phyloP scores from a whole-genome alignment of 2,329 filamentous ascomycete genomes.

The Fusarium pseudograminearum region DNA sequence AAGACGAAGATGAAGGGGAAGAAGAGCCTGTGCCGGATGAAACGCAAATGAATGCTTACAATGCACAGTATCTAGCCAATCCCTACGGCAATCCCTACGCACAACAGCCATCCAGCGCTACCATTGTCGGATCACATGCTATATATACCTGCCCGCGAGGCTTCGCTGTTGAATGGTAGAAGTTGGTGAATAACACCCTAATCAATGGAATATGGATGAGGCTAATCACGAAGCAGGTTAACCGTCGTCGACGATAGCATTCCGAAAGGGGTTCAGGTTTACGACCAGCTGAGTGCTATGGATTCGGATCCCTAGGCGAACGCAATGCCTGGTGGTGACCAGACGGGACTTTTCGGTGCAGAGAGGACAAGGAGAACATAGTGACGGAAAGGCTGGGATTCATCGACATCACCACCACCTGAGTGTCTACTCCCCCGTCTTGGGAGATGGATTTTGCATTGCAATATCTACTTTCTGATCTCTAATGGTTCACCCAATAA shows the following conservation, averaged over 20 bases:
- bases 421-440: no score
- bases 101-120: not conserved
- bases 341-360: not conserved
- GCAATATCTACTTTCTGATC: not conserved
- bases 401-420: not conserved
- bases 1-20: not conserved
- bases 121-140: not conserved
- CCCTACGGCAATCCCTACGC: not conserved
- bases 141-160: not conserved
- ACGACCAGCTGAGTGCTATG: fast-evolving
- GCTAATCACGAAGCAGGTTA: not conserved
- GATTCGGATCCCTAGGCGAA: not conserved
- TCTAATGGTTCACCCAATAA: not conserved
- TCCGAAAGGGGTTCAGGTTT: not conserved
- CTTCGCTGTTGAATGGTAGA: not conserved
- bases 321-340: not conserved
- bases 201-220: not conserved
- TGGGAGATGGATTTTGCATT: not conserved
- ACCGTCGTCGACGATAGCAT: not conserved
- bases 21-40: not conserved
- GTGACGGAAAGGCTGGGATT: not conserved
- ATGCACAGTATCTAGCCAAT: not conserved
- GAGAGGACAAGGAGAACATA: not conserved
- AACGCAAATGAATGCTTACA: not conserved
- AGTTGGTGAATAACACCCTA: not conserved